Evolutionary conservation across 2,329 filamentous ascomycete genomes (phyloP).

Genomic region (Fusarium dlaminii): DNA sequence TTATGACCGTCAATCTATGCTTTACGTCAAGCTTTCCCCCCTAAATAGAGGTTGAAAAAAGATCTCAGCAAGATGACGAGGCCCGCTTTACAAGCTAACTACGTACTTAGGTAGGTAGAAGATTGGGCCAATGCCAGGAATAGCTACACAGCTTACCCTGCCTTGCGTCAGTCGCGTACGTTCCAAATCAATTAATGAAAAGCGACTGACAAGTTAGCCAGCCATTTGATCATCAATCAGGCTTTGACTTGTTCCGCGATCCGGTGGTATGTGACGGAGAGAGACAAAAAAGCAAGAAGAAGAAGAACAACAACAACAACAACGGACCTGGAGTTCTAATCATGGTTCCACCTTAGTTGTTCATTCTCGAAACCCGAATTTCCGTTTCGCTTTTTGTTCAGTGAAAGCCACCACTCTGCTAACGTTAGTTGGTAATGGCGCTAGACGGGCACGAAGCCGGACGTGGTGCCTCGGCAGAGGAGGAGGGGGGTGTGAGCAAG

Average conservation of each 20-base stretch:
- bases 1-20: neutral
- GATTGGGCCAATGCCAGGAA: neutral
- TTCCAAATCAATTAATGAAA: neutral
- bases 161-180: neutral
- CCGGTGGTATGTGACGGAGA: neutral
- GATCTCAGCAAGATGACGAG: neutral
- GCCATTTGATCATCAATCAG: neutral
- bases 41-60: neutral
- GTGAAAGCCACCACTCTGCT: neutral
- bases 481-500: neutral
- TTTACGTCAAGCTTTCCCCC: neutral
- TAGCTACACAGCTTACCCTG: neutral
- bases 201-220: neutral
- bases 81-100: neutral
- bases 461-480: neutral
- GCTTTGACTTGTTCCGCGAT: neutral
- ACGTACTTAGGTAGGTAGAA: neutral
- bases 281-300: neutral
- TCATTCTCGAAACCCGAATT: neutral
- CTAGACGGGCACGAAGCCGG: neutral
- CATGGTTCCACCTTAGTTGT: neutral
- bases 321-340: neutral
- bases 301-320: neutral
- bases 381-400: neutral
- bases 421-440: neutral